Percentiles rank a stretch among this genome's conserved stretches.
Evolutionary conservation across 176 grass and related monocot genomes (phyloP).

Genomic region (Dactylis glomerata): DNA sequence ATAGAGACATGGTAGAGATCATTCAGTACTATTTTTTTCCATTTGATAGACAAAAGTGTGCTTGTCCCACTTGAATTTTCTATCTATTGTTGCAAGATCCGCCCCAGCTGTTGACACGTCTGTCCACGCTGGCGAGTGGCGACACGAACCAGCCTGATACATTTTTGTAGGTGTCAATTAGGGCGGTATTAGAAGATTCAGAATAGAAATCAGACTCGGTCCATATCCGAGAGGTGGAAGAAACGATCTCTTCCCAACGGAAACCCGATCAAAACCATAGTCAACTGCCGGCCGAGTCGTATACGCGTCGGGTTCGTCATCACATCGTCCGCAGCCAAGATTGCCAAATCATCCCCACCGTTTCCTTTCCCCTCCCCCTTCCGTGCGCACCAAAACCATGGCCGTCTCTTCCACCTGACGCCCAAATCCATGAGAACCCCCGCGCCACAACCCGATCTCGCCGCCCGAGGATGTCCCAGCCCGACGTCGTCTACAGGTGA

Average conservation of each 20-base stretch:
- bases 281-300: slow-evolving; percentile 13
- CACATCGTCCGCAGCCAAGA: slow-evolving; percentile 7
- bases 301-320: neutral
- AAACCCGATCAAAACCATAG: neutral
- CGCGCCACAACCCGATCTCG: slow-evolving; percentile 26
- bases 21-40: no score
- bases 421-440: slow-evolving; percentile 43
- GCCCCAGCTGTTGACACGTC: no score
- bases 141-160: no score
- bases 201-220: neutral
- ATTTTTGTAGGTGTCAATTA: no score
- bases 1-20: no score
- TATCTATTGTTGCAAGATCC: no score
- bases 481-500: slow-evolving; percentile 68
- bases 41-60: no score
- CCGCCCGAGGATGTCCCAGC: slow-evolving; percentile 61
- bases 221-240: neutral
- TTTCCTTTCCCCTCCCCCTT: slow-evolving; percentile 14
- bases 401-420: neutral
- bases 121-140: no score
- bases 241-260: neutral
- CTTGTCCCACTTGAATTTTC: no score
- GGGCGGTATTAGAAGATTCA: no score
- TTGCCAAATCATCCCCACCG: slow-evolving; percentile 23
- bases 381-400: slow-evolving; percentile 13